A percentile compares a stretch with the other conserved stretches of the same genome.
These are phyloP conservation scores for Penicillium subrubescens DNA, from an alignment of 495 filamentous ascomycete species.

Conservation along the genomic window DNA sequence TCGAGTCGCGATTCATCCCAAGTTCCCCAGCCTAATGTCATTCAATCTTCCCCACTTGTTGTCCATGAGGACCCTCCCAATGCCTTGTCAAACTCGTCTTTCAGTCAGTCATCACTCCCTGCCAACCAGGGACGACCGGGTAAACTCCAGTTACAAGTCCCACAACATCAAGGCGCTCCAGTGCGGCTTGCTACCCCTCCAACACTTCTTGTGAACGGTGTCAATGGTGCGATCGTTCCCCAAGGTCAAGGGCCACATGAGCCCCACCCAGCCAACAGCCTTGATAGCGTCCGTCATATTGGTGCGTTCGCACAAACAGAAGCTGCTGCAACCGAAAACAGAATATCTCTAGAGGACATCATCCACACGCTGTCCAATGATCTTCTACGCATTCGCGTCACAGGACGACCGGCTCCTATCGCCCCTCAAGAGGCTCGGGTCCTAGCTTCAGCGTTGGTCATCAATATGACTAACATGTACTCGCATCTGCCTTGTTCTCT, in stretches of 20 bases:
- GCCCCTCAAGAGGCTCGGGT: conserved; percentile 35
- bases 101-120: conserved; percentile 36
- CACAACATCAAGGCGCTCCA: conserved; percentile 69
- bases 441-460: conserved; percentile 38
- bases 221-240: conserved; percentile 31
- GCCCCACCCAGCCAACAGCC: not conserved
- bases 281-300: not conserved
- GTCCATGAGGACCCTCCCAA: conserved; percentile 31
- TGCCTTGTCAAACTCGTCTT: conserved; percentile 22
- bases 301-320: conserved; percentile 14
- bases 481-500: conserved; percentile 28
- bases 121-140: conserved; percentile 35
- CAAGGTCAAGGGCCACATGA: conserved; percentile 1
- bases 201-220: conserved; percentile 68
- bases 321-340: conserved; percentile 5
- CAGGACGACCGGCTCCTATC: conserved; percentile 31
- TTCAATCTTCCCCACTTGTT: conserved; percentile 33
- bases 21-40: conserved; percentile 23
- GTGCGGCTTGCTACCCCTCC: conserved; percentile 81
- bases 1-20: conserved; percentile 48
- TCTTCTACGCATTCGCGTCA: conserved; percentile 34
- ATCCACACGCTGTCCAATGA: conserved; percentile 38
- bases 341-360: conserved; percentile 40
- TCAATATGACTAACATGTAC: conserved; percentile 34
- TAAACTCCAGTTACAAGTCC: conserved; percentile 79